Base-by-base conservation (phyloP, 2,329 filamentous ascomycete species). In the Trichoderma sp. region DNA sequence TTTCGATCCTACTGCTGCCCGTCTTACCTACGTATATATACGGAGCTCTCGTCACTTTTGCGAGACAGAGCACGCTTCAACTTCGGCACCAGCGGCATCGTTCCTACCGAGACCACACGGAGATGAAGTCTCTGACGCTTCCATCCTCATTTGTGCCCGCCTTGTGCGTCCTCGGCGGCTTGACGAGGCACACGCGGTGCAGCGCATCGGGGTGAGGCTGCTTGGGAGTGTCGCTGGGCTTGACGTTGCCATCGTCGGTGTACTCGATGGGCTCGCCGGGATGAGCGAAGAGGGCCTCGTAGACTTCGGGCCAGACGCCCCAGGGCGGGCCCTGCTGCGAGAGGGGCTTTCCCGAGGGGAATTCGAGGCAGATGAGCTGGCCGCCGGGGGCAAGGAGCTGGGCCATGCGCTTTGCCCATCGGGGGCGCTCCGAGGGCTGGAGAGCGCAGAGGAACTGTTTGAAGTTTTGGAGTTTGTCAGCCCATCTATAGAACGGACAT, bases 321-420 rank as follows among this genome's bases (percentile, higher is more conserved):
- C 87, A 94, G 2, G 93, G 92, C 13, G 93, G 92, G 0, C 93
- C 92, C 10, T 84, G 84, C 10, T 84, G 82, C 12, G 82, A 82
- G 10, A 89, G 84, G 50, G 87, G 83, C 76, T 94, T 95, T 70
- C 87, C 84, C 1, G 90, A 88, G 10, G 93, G 93, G 76, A 91
- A 96, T 76, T 97, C 92, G 70, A 97, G 84, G 78, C 87, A 89
- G 61, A 90, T 75, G 29, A 90, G 79, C 42, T 83, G 80, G 25
- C 87, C 86, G 27, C 72, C 75, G 6, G 81, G 80, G 22, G 78
- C 71, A 34, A 90, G 79, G 45, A 89, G 80, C 45, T 83, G 75
- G 15, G 78, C 72, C 77, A 86, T 85, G 65, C 85, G 80, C 65
- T 76, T 76, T 13, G 86, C 84, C 87, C 87, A 90, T 22, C 74